Evolutionary conservation across 2,329 filamentous ascomycete genomes (phyloP), one percentile per base, ranked within the genome.

Genomic region (Xylaria sp.): DNA sequence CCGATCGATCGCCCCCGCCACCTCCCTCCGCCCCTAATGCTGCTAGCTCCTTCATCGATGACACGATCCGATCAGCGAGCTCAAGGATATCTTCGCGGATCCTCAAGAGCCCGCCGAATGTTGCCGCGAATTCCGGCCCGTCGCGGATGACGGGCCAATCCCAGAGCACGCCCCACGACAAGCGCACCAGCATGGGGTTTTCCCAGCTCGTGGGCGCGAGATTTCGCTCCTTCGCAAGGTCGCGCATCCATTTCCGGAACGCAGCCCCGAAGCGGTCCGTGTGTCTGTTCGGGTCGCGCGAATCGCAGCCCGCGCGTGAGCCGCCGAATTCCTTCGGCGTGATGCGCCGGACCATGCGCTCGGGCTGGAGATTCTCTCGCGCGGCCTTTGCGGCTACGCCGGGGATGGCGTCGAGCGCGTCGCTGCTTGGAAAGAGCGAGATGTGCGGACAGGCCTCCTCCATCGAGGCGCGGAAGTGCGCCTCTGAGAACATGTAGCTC

Each of bases 111-210:
- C 84, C 82, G 1, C 82, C 81, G 47, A 82, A 85, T 0, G 80
- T 81, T 9, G 81, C 78, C 5, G 77, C 80, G 60, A 85, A 80
- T 66, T 84, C 83, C 0, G 82, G 79, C 0, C 83, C 82, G 68
- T 85, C 84, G n/a, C 79, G 79, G 56, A 78, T 79, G 4, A 83
- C 78, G 2, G 81, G 81, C 79, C 80, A 84, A 67, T 84, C 82
- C 77, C 78, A 82, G 55, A 82, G 78, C 39, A 82, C 81, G 21
- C 81, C 81, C 81, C 81, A 83, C 48, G 75, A 76, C 45, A 82
- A 73, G 12, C 79, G 77, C 24, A 82, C 71, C 4, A 81, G 69
- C 24, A 78, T 77, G 6, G 81, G 81, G 48, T 77, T 77, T 4
- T 71, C 65, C 30, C 58, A 68, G 59, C 68, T 67, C 9, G 69